These are phyloP conservation scores for Citrullus mucosospermus DNA, from an alignment of 306 rosid genomes.

Conservation along the genomic window DNA sequence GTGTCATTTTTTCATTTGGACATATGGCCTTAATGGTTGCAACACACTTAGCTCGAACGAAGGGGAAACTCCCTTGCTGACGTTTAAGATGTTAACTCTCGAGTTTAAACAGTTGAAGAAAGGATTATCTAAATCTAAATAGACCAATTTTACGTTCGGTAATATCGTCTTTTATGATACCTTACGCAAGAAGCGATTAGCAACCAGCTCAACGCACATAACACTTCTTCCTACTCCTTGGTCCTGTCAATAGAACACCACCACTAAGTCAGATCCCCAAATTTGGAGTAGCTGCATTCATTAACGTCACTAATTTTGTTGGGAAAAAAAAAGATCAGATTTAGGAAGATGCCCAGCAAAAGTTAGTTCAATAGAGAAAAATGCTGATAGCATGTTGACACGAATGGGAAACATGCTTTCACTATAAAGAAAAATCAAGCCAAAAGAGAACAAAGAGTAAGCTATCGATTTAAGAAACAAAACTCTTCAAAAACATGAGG, in stretches of 20 bases:
- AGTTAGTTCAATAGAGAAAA: too few species aligned
- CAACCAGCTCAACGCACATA: conserved; percentile 84
- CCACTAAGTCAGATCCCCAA: neutral
- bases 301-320: neutral
- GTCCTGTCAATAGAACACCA: conserved; percentile 33
- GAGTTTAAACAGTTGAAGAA: neutral
- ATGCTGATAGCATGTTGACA: too few species aligned
- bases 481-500: too few species aligned
- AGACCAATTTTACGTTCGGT: neutral
- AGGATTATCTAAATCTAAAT: neutral
- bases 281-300: neutral
- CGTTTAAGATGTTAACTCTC: neutral
- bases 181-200: conserved; percentile 91
- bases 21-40: neutral
- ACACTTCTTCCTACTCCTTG: conserved; percentile 42
- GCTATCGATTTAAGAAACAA: too few species aligned
- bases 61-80: neutral
- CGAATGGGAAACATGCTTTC: too few species aligned
- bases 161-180: conserved; percentile 19
- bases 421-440: too few species aligned
- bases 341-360: too few species aligned
- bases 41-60: neutral
- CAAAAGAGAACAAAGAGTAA: too few species aligned
- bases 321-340: too few species aligned
- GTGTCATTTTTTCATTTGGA: neutral